Conservation (phyloP, 2,329 filamentous ascomycete genomes). For the Alternaria triticimaculans region DNA sequence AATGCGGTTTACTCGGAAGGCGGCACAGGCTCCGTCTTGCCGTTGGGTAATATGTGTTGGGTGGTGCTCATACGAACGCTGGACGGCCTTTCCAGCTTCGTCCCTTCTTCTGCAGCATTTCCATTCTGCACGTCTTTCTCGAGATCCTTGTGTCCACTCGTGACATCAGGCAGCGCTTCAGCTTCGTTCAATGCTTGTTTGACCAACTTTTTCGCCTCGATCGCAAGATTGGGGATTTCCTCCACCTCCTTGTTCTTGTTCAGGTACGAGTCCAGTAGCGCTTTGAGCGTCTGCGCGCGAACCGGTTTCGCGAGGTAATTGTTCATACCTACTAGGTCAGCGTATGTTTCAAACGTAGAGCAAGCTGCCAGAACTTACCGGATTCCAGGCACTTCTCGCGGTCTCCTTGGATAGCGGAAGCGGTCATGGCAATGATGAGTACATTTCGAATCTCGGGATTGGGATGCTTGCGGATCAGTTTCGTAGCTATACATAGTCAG, state of each 20-base stretch:
- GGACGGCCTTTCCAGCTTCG: conserved; percentile 16
- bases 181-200: conserved; percentile 38
- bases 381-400: conserved; percentile 69
- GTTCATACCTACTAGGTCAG: conserved; percentile 83
- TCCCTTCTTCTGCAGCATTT: conserved; percentile 1
- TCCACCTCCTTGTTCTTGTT: conserved; percentile 53
- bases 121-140: background rate
- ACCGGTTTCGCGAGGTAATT: conserved; percentile 97
- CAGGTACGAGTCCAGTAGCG: conserved; percentile 76
- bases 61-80: conserved; percentile 23
- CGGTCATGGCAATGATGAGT: conserved; percentile 97
- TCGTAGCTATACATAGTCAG: conserved; percentile 66
- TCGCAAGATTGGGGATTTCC: conserved; percentile 52
- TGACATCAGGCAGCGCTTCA: conserved; percentile 1
- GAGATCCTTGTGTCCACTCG: background rate
- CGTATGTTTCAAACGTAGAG: background rate
- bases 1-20: conserved; percentile 1
- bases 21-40: conserved; percentile 12
- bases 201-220: conserved; percentile 55
- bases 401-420: conserved; percentile 91
- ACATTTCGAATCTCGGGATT: conserved; percentile 79
- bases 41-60: conserved; percentile 20
- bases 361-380: background rate
- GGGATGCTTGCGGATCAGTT: conserved; percentile 77
- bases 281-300: conserved; percentile 83